These are phyloP conservation scores for Bryoerythrophyllum caledonicum DNA, from an alignment of 225 moss, liverwort and hornwort genomes.

Conservation along the genomic window DNA sequence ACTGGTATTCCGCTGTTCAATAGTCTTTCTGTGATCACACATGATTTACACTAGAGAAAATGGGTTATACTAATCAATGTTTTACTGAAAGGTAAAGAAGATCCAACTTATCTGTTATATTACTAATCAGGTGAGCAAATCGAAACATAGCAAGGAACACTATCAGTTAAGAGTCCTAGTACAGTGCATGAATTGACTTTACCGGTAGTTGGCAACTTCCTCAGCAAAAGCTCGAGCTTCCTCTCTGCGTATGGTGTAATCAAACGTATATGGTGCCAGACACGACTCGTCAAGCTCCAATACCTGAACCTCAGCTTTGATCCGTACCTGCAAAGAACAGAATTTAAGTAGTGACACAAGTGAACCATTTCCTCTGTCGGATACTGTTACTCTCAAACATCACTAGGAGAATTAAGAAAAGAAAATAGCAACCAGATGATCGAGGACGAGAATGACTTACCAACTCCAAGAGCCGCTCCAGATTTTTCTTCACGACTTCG, in stretches of 20 bases:
- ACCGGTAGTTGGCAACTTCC: constrained; percentile 73
- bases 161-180: background rate
- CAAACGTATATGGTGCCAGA: constrained; percentile 79
- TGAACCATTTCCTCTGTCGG: background rate
- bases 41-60: background rate
- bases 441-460: constrained; percentile 29
- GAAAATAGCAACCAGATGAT: background rate
- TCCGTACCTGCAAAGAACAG: constrained; percentile 41
- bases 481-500: constrained; percentile 59
- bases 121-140: background rate
- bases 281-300: constrained; percentile 78
- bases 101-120: background rate
- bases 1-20: constrained; percentile 5
- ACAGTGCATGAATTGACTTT: background rate
- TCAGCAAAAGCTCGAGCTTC: constrained; percentile 80
- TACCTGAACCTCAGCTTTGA: constrained; percentile 85
- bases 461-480: constrained; percentile 68
- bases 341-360: background rate
- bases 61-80: background rate
- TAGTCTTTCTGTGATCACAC: constrained; percentile 28
- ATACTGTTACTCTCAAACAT: background rate
- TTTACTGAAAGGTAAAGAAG: background rate
- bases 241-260: constrained; percentile 65
- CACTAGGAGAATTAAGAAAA: background rate
- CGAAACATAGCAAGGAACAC: background rate